These are phyloP conservation scores for Torulaspora globosa DNA, from an alignment of 1,139 yeast species.

Conservation along the genomic window DNA sequence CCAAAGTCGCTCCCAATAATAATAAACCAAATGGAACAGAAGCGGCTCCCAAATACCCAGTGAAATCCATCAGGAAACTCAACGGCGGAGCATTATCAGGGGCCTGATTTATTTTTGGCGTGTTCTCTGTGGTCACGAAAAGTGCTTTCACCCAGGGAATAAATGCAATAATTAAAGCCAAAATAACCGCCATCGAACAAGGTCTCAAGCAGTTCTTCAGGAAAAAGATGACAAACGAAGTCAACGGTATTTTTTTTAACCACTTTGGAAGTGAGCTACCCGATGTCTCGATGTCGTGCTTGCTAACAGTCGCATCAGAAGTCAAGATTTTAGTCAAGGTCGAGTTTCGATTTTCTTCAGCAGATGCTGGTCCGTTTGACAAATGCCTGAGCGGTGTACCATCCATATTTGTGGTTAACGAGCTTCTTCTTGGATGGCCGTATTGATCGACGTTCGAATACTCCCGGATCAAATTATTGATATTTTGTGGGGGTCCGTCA, in stretches of 20 bases:
- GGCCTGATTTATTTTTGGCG: conserved; percentile 52
- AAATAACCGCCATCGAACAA: conserved; percentile 59
- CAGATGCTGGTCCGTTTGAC: conserved; percentile 3
- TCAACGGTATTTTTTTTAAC: conserved; percentile 31
- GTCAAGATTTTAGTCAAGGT: conserved; percentile 34
- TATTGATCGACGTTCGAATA: conserved; percentile 49
- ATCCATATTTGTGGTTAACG: conserved; percentile 11
- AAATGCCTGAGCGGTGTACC: conserved; percentile 4
- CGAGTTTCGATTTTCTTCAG: conserved; percentile 19
- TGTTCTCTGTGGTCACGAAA: conserved; percentile 47
- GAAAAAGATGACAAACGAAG: conserved; percentile 36
- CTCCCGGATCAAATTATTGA: conserved; percentile 55
- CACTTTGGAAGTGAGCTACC: conserved; percentile 31
- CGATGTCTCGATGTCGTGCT: conserved; percentile 33
- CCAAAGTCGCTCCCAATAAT: conserved; percentile 79
- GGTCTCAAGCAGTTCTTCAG: conserved; percentile 66
- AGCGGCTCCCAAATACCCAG: conserved; percentile 77
- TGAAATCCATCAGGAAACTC: conserved; percentile 75
- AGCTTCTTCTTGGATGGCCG: conserved; percentile 26
- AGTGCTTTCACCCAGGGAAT: conserved; percentile 82
- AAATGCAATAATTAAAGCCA: conserved; percentile 66
- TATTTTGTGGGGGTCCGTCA: conserved; percentile 47
- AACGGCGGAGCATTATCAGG: conserved; percentile 84
- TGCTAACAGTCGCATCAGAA: conserved; percentile 35
- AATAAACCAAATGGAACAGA: conserved; percentile 84